These are phyloP conservation scores for Phytophthora hybrid DNA, from an alignment of 352 stramenopile genomes.

Conservation along the genomic window DNA sequence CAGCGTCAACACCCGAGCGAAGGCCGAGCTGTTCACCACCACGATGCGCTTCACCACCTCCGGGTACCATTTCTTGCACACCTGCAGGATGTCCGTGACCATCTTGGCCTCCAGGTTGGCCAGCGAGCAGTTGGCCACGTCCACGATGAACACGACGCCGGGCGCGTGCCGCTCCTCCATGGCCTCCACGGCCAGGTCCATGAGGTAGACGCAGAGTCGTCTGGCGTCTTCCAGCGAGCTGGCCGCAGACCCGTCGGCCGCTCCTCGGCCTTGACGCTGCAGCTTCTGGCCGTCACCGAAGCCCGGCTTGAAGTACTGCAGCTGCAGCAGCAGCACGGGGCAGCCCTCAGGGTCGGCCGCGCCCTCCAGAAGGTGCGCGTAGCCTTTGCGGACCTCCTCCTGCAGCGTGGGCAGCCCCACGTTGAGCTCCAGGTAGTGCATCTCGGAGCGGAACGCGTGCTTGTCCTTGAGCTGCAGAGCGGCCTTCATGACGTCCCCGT, in stretches of 20 bases:
- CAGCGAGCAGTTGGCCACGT: conserved; percentile 59
- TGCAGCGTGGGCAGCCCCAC: conserved; percentile 68
- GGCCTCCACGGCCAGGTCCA: conserved; percentile 74
- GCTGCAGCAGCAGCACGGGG: conserved; percentile 66
- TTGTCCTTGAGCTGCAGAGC: conserved; percentile 80
- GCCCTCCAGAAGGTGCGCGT: conserved; percentile 74
- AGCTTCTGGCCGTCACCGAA: conserved; percentile 66
- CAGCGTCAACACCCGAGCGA: conserved; percentile 63
- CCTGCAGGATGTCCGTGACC: conserved; percentile 66
- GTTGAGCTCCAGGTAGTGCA: conserved; percentile 68
- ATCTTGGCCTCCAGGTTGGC: conserved; percentile 68
- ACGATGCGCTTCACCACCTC: conserved; percentile 69
- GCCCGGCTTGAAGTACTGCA: conserved; percentile 70
- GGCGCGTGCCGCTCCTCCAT: conserved; percentile 74
- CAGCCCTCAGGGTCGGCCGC: conserved; percentile 59
- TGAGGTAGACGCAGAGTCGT: conserved; percentile 76
- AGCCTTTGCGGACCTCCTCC: conserved; percentile 76
- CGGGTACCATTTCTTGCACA: conserved; percentile 72
- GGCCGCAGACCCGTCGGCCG: conserved; percentile 57
- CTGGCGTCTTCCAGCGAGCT: conserved; percentile 77
- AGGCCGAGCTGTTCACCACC: conserved; percentile 68
- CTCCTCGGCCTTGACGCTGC: conserved; percentile 58
- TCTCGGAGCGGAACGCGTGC: conserved; percentile 53
- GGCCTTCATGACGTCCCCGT: conserved; percentile 72
- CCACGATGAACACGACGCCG: conserved; percentile 76